A percentile compares a stretch with the other conserved stretches of the same genome.
Conservation (phyloP, 495 filamentous ascomycete genomes). For the Penicillium maclennaniae region DNA sequence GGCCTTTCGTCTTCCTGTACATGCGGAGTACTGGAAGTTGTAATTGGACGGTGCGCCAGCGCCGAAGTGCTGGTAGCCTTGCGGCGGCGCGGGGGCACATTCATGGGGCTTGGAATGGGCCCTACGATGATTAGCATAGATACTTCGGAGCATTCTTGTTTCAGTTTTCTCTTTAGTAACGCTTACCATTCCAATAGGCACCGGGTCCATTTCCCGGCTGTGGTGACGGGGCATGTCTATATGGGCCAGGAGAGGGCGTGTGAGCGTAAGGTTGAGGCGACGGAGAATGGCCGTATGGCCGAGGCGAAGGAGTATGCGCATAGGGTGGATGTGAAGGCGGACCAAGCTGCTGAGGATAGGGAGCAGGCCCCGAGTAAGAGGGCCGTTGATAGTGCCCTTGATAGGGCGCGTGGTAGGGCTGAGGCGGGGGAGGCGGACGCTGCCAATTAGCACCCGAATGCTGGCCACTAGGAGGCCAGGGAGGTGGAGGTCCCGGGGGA, state of each 20-base stretch:
- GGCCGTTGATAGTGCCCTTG: background rate
- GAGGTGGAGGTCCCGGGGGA: slow-evolving; percentile 19
- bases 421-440: slow-evolving; percentile 23
- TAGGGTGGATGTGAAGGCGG: slow-evolving; percentile 7
- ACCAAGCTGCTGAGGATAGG: background rate
- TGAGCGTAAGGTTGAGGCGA: slow-evolving; percentile 5
- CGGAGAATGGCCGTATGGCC: slow-evolving; percentile 5
- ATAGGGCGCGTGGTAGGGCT: slow-evolving; percentile 12
- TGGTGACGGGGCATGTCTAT: slow-evolving; percentile 6
- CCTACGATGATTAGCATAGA: background rate
- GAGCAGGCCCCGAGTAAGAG: slow-evolving; percentile 1
- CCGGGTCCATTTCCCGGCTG: slow-evolving; percentile 10
- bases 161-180: background rate
- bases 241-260: slow-evolving; percentile 8
- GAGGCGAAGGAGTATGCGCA: slow-evolving; percentile 15
- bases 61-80: slow-evolving; percentile 57
- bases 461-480: slow-evolving; percentile 22
- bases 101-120: slow-evolving; percentile 14
- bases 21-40: slow-evolving; percentile 85
- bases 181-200: slow-evolving; percentile 14
- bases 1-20: slow-evolving; percentile 85
- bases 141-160: background rate
- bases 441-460: slow-evolving; percentile 17
- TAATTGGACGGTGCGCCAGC: slow-evolving; percentile 73
- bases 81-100: slow-evolving; percentile 39